Base-by-base conservation (phyloP, 1,284 basidiomycete species). In the Malassezia arunalokei region DNA sequence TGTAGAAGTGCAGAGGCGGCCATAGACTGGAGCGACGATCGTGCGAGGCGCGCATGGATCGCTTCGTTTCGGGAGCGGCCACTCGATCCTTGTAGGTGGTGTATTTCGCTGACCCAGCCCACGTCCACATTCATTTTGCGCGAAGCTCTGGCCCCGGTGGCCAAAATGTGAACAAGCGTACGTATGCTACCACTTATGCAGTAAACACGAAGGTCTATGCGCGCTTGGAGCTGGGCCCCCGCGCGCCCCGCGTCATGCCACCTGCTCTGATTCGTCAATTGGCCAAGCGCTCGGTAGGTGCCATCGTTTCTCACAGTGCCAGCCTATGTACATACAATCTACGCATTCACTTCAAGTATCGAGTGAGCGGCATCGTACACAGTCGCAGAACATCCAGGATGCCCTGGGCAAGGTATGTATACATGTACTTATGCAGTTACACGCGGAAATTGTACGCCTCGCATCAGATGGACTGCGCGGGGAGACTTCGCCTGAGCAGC, bases 91-190 rank as follows among this genome's bases (percentile, higher is more conserved):
- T 14, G 49, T 51, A 30, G 27, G 48, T 38, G 20, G 27, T 31
- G 5, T 3, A 8, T 2, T 44, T 8, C 33, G 27, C 44, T 53
- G 37, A 43, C 40, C 1, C 41, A 53, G 49, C 28, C 14, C 41
- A 51, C 6, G 52, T 54, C 20, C 43, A 46, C 8, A 47, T 58
- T 29, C 15, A 31, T 3, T 58, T 51, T 24, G 43, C 48, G 11
- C 47, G 56, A 24, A 54, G 51, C 49, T 54, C 56, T 6, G 56
- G 56, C 3, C 56, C 51, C 9, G 56, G 56, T 30, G 56, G 56
- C 9, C 56, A 58, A 45, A 54, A 58, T 41, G 56, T 58, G 12
- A 58, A 58, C 49, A 58, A 51, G 31, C n/a, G 50, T 52, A 33
- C n/a, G 50, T 17, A 14, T 30, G 9, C 3, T 33, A 14, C 20